A percentile compares a stretch with the other conserved stretches of the same genome.
These are phyloP conservation scores for Anthoceros angustus DNA, from an alignment of 225 moss, liverwort and hornwort genomes.

Conservation along the genomic window DNA sequence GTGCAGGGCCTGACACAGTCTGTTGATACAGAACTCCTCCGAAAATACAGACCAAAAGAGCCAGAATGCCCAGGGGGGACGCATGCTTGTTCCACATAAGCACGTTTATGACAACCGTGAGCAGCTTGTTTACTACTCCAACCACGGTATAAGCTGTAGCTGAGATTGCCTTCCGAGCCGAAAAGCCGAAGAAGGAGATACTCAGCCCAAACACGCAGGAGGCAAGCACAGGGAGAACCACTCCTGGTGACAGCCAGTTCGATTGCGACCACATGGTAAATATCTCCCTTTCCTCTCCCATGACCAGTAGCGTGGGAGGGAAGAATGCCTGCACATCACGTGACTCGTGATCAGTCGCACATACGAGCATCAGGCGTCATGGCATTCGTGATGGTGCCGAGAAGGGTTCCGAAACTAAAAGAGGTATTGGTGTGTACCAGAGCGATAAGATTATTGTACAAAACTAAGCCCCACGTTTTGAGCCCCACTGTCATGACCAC, in stretches of 20 bases:
- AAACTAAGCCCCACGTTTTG: conserved; percentile 53
- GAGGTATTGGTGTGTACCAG: conserved; percentile 9
- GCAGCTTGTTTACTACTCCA: conserved; percentile 51
- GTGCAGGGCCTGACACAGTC: conserved; percentile 6
- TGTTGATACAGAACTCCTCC: conserved; percentile 51
- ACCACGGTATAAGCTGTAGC: conserved; percentile 54
- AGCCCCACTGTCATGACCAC: conserved; percentile 44
- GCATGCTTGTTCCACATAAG: conserved; percentile 66
- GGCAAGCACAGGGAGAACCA: conserved; percentile 25
- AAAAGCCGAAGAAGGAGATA: conserved; percentile 62
- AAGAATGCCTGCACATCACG: conserved; percentile 11
- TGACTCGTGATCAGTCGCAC: neutral
- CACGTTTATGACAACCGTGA: conserved; percentile 50
- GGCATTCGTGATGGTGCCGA: too few relatives aligned
- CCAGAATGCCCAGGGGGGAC: conserved; percentile 20
- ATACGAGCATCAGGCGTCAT: neutral
- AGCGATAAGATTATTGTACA: conserved; percentile 47
- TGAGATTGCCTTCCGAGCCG: conserved; percentile 42
- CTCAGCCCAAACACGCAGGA: conserved; percentile 41
- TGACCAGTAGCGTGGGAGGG: conserved; percentile 34
- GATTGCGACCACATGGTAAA: neutral
- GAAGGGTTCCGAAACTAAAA: neutral
- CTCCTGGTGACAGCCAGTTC: conserved; percentile 7
- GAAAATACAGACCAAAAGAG: conserved; percentile 30
- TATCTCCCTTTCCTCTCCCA: conserved; percentile 32